Evolutionary conservation across 2,329 filamentous ascomycete genomes (phyloP).

Genomic region (Ambrosiella xylebori): DNA sequence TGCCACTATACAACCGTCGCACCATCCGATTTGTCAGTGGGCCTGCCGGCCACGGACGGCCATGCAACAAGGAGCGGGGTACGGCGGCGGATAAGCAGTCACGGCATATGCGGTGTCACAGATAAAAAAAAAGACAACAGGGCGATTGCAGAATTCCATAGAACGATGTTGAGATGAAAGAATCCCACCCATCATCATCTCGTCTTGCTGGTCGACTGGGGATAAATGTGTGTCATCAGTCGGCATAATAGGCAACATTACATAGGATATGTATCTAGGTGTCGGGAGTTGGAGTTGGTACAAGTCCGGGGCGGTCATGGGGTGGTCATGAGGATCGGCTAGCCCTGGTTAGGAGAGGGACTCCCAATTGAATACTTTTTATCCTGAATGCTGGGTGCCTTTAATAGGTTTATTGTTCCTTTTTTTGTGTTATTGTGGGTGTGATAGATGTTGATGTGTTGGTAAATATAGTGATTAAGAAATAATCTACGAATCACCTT

Average conservation of each 20-base stretch:
- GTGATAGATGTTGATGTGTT: too few species aligned
- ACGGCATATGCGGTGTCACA: not conserved
- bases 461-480: too few species aligned
- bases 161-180: not conserved
- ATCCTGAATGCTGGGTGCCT: too few species aligned
- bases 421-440: too few species aligned
- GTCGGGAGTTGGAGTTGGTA: too few species aligned
- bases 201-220: too few species aligned
- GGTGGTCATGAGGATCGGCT: not conserved
- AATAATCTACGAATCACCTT: too few species aligned
- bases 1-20: not conserved
- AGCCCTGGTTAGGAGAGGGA: not conserved
- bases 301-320: too few species aligned
- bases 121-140: not conserved
- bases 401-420: too few species aligned
- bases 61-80: not conserved
- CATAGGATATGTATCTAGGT: not conserved
- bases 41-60: not conserved
- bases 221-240: too few species aligned
- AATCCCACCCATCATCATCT: too few species aligned
- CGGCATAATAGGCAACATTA: not conserved
- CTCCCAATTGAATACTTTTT: not conserved
- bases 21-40: not conserved
- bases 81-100: not conserved
- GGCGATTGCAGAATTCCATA: not conserved